Percentiles rank a stretch among this genome's conserved stretches.
phyloP scores from a whole-genome alignment of 441 rosid species.

The Lepidium campestre region DNA sequence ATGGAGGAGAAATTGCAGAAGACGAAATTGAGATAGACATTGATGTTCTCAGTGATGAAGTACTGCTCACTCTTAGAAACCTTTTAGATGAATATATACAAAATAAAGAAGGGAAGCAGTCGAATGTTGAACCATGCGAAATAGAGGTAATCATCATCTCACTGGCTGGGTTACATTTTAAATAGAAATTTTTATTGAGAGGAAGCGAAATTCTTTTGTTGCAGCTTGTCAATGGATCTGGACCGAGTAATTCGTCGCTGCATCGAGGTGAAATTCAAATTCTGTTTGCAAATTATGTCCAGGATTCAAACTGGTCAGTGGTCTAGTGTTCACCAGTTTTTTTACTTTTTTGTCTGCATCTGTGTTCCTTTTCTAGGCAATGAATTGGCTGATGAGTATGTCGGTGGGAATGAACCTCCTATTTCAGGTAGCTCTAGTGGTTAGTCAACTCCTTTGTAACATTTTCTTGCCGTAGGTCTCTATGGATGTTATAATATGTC shows the following conservation, averaged over 20 bases:
- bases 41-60: conserved; percentile 60
- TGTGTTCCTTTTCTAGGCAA: conserved; percentile 37
- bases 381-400: conserved; percentile 53
- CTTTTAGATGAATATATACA: conserved; percentile 50
- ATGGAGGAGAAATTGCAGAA: conserved; percentile 54
- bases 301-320: background rate
- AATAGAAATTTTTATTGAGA: background rate
- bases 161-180: background rate
- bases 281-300: conserved; percentile 12
- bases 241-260: conserved; percentile 54
- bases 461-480: background rate
- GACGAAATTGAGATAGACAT: conserved; percentile 73
- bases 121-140: conserved; percentile 55
- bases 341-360: background rate
- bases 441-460: conserved; percentile 16
- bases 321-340: background rate
- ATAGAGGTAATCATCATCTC: conserved; percentile 44
- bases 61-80: conserved; percentile 43
- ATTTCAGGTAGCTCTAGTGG: conserved; percentile 55
- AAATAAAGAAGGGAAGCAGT: conserved; percentile 43
- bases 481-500: background rate
- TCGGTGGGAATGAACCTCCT: conserved; percentile 67
- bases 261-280: conserved; percentile 47
- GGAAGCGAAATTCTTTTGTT: background rate
- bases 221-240: conserved; percentile 54